Percentiles rank a stretch among this genome's conserved stretches.
Evolutionary conservation across 2,329 filamentous ascomycete species (phyloP).

Genomic region (Alternaria consortialis): DNA sequence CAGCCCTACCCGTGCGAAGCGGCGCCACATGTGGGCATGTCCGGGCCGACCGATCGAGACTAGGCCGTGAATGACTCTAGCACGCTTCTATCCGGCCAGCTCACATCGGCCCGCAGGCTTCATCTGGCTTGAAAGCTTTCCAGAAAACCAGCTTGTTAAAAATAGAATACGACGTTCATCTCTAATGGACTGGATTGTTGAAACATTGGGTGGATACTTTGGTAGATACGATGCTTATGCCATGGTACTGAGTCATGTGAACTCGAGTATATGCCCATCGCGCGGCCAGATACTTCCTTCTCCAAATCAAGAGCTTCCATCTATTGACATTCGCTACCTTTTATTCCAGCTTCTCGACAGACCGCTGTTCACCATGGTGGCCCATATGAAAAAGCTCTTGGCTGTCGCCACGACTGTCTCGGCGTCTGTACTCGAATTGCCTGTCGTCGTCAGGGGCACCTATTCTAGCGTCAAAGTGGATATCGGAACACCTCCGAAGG

Average conservation of each 20-base stretch:
- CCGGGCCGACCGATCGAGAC: background rate
- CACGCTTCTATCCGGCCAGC: background rate
- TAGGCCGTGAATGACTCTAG: background rate
- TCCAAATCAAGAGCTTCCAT: background rate
- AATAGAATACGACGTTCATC: background rate
- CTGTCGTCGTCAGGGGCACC: conserved; percentile 15
- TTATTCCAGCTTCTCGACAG: background rate
- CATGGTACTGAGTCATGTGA: background rate
- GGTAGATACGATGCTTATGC: background rate
- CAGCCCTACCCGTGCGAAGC: background rate
- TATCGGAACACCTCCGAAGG: conserved; percentile 22
- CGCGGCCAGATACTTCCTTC: no score
- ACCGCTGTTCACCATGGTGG: background rate
- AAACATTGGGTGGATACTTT: background rate
- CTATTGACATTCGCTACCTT: background rate
- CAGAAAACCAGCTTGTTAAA: background rate
- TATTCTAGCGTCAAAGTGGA: conserved; percentile 17
- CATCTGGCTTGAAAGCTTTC: background rate
- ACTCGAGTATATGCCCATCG: background rate
- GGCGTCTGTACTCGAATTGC: conserved; percentile 25
- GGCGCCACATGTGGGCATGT: background rate
- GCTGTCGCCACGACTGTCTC: conserved; percentile 12
- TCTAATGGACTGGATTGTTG: background rate
- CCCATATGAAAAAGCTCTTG: background rate
- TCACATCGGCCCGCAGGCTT: background rate